Base-by-base conservation (phyloP, 2,329 filamentous ascomycete genomes). In the Fusarium liriodendri region DNA sequence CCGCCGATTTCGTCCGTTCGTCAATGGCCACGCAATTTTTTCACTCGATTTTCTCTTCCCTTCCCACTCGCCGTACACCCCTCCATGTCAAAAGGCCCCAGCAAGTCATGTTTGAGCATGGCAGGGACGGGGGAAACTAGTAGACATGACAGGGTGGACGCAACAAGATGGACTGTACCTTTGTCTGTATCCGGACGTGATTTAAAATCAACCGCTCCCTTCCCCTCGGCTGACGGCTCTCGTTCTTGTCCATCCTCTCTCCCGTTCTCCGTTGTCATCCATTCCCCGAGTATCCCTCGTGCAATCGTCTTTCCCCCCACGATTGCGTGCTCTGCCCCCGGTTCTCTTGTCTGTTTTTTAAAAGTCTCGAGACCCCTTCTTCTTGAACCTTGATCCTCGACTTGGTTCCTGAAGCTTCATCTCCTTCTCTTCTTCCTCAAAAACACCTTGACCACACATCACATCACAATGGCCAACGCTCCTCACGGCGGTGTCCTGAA, bases 401-500 rank as follows among this genome's bases (percentile, higher is more conserved):
- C 37, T 29, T 59, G 66, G 57, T 69, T 64, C 62, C 47, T 61
- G 27, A 57, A 52, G 54, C 66, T 70, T 45, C 54, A 61, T 32
- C 59, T 67, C 47, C 32, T 59, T 40, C 59, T 60, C 29, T 57
- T 57, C 52, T 58, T 29, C 54, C 55, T 42, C 37, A 54, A 32
- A 57, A 63, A 60, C 64, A 57, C 25, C 38, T 66, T 27, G 64
- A 68, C 59, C 69, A 57, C 45, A 35, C 57, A 54, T 64, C 67
- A 72, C 70, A 67, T 68, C 80, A 87, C 75, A 76, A 92, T 92
- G 90, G 90, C 90, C 80, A 92, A 92, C 84, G 79, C 90, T 83
- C 94, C 94, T 77, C 93, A 97, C 82, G 96, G 96, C 86, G 97
- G 97, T 82, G 89, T 96, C 89, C 94, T 99, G 82, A 98, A 98